A percentile compares a stretch with the other conserved stretches of the same genome.
Evolutionary conservation across 257 asterid genomes (phyloP).

Genomic region (Capsicum chinense): DNA sequence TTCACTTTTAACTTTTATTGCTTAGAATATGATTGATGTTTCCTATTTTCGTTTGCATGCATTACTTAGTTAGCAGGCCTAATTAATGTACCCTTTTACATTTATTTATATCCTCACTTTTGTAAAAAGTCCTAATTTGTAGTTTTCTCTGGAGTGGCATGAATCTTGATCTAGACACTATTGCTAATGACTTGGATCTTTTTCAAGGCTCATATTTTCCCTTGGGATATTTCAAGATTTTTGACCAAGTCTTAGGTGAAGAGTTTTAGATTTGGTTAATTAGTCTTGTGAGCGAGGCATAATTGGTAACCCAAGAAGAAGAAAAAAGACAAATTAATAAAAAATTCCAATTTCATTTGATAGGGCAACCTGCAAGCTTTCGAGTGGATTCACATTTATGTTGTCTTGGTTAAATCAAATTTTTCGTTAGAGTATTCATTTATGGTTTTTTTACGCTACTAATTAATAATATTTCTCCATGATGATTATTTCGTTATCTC

Average conservation of each 20-base stretch:
- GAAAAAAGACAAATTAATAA: neutral
- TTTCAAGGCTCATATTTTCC: constrained; percentile 12
- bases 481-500: no score
- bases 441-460: no score
- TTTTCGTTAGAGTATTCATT: neutral
- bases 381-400: neutral
- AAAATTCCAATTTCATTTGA: no score
- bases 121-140: constrained; percentile 38
- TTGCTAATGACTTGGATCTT: constrained; percentile 2
- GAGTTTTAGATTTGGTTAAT: neutral
- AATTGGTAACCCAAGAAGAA: neutral
- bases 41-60: neutral
- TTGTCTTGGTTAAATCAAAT: neutral
- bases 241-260: constrained; percentile 6
- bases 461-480: no score
- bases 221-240: constrained; percentile 1
- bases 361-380: neutral
- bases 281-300: neutral
- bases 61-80: constrained; percentile 25
- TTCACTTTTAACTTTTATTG: constrained; percentile 23
- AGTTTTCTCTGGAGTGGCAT: constrained; percentile 26
- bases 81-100: neutral
- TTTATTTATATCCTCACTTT: neutral
- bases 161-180: constrained; percentile 12
- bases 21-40: constrained; percentile 4